Percentiles rank a stretch among this genome's conserved stretches.
phyloP scores from a whole-genome alignment of 306 rosid species.

The Fragaria iinumae region DNA sequence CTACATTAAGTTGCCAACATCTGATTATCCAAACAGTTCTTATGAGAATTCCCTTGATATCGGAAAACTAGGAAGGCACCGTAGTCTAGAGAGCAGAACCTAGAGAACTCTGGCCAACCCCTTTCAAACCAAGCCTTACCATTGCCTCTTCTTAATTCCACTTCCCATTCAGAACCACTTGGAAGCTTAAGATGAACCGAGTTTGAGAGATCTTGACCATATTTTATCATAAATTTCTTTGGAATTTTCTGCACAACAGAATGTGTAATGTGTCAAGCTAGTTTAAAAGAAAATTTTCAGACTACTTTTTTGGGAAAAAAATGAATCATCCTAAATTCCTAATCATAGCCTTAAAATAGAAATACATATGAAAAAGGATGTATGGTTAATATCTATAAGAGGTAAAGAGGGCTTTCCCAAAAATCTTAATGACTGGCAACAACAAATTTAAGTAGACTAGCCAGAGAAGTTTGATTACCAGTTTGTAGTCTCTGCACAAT shows the following conservation, averaged over 20 bases:
- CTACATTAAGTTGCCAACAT: background rate
- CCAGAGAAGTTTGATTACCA: background rate
- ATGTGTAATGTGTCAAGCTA: background rate
- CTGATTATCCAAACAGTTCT: background rate
- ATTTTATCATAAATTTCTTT: background rate
- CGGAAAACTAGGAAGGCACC: too few species aligned
- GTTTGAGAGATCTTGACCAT: too few species aligned
- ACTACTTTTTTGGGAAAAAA: background rate
- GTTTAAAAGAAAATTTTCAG: background rate
- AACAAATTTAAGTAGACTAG: background rate
- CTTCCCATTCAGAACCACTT: too few species aligned
- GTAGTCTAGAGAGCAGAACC: background rate
- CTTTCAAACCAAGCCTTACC: too few species aligned
- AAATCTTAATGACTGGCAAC: background rate
- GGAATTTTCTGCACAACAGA: constrained; percentile 17
- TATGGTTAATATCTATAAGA: background rate
- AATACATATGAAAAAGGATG: background rate
- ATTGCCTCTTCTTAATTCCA: too few species aligned
- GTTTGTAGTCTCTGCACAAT: background rate
- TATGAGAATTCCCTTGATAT: too few species aligned
- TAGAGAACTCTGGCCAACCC: constrained; percentile 24
- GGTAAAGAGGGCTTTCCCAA: background rate
- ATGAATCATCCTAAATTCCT: background rate
- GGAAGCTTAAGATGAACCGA: too few species aligned
- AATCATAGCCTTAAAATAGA: background rate